Conservation (phyloP, 805 yeast species). For the Metschnikowia colocasiae region DNA sequence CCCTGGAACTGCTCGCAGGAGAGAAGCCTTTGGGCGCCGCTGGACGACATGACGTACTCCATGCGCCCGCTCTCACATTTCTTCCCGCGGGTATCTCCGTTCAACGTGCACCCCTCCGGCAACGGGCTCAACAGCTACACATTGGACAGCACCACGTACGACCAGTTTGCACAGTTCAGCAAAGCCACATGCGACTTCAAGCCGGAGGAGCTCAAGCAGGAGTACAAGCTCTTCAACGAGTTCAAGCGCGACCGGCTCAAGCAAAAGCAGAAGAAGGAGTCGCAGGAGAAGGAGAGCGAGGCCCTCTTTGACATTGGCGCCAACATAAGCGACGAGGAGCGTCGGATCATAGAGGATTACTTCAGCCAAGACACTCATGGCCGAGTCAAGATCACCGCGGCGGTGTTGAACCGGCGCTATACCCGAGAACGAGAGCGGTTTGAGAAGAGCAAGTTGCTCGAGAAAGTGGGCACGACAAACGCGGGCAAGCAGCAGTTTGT, state of each 20-base stretch:
- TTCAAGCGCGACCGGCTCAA: slow-evolving; percentile 2
- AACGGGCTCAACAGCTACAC: background rate
- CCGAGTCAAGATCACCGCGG: slow-evolving; percentile 35
- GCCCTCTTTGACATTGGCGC: background rate
- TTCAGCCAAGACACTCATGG: slow-evolving; percentile 37
- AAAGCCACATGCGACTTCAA: background rate
- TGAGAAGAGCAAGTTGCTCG: background rate
- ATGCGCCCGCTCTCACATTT: background rate
- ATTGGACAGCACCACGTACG: background rate
- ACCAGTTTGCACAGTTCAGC: background rate
- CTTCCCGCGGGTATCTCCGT: background rate
- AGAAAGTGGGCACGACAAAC: background rate
- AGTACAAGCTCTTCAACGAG: background rate
- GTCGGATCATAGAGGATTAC: slow-evolving; percentile 20
- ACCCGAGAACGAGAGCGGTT: background rate
- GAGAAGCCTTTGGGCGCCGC: background rate
- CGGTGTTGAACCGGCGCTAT: slow-evolving; percentile 25
- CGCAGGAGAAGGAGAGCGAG: background rate
- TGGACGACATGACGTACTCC: background rate
- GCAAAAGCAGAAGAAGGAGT: background rate
- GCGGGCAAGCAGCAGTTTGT: slow-evolving; percentile 12
- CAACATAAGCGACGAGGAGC: background rate
- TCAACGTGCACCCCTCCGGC: background rate
- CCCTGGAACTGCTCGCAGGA: background rate
- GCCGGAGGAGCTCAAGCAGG: slow-evolving; percentile 1